Base-by-base conservation (phyloP, 768 basidiomycete species). In the Dendrothele bispora region DNA sequence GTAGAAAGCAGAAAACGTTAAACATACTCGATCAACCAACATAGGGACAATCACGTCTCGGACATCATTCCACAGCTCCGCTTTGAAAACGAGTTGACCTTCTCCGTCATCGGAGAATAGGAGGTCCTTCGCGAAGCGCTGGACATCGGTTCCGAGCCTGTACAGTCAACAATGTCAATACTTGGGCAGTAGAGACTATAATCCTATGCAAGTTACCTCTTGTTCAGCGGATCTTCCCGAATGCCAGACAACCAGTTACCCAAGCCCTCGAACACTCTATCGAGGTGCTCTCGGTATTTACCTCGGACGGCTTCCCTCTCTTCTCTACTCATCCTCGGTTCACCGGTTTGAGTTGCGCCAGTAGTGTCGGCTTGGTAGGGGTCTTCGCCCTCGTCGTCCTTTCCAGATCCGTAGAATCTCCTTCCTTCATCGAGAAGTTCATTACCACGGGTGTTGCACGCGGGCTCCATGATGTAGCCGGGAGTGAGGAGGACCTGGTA, bases 41-140 rank as follows among this genome's bases (percentile, higher is more conserved):
- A 78, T 69, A 6, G 95, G 95, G 0, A 95, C 57, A 48, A 98
- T 90, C 46, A 91, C 85, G 29, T 76, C 76, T 29, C 93, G 74
- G 37, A 98, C 81, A 61, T 98, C 95, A 55, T 81, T 80, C 95
- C 95, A 91, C 2, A 98, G 70, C 26, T 86, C 79, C 3, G 84
- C 79, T 73, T 98, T 97, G 79, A 92, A 97, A 62, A 83, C 83
- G 48, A 97, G 73, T 51, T 79, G 81, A 7, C 94, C 95, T 52
- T 95, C 88, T 37, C 67, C 71, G 55, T 88, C 79, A 46, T 37
- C 48, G 11, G 65, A 73, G 52, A 92, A 90, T 11, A 97, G 72
- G n/a, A 98, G 61, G 55, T 95, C 89, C 54, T 77, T 83, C 29
- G 90, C 91, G 20, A 95, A 73, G 7, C 87, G 74, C 1, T 49